Base-by-base conservation (phyloP, 2,329 filamentous ascomycete species). In the Lojkania enalia region DNA sequence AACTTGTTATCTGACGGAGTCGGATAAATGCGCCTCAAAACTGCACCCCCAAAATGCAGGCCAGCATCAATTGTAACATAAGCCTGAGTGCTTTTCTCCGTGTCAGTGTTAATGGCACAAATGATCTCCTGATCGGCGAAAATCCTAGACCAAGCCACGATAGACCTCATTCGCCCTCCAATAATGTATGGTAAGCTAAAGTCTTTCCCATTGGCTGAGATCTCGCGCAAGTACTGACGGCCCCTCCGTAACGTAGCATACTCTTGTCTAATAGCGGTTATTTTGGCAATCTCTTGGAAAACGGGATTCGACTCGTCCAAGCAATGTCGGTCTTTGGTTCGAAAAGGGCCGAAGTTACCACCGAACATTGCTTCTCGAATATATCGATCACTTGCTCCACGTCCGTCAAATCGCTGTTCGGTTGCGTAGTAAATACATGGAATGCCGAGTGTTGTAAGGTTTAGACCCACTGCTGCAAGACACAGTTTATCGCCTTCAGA, bases 281-380 rank as follows among this genome's bases (percentile, higher is more conserved):
- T 49, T 14, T 49, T 48, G 5, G 21, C n/a, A 9, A 53, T 18
- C 21, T 52, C 40, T 19, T 42, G 7, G 33, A 41, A 57, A 12
- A 51, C 19, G 19, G 19, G 1, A 14, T 32, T 49, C 12, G 21
- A 16, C 27, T 57, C 55, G 42, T 49, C 21, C 42, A 58, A 58
- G 47, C 49, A 55, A 25, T 60, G 57, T 3, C 44, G 44, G 15
- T 48, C 43, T 16, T 43, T 49, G 12, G 51, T 51, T 14, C 57
- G 44, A 29, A 60, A 60, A 3, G 57, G 51, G 12, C 57, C 55
- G 44, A 60, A 60, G 1, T 16, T 9, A 20, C 33, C 40, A 15
- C 57, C 56, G 37, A 61, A 61, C 52, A 61, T 56, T 19, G 53
- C 40, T 42, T 61, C 57, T n/a, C 57, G 49, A 35, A 61, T 57